A percentile compares a stretch with the other conserved stretches of the same genome.
phyloP scores from a whole-genome alignment of 164 flowering plant species.

The Cinnamomum micranthum region DNA sequence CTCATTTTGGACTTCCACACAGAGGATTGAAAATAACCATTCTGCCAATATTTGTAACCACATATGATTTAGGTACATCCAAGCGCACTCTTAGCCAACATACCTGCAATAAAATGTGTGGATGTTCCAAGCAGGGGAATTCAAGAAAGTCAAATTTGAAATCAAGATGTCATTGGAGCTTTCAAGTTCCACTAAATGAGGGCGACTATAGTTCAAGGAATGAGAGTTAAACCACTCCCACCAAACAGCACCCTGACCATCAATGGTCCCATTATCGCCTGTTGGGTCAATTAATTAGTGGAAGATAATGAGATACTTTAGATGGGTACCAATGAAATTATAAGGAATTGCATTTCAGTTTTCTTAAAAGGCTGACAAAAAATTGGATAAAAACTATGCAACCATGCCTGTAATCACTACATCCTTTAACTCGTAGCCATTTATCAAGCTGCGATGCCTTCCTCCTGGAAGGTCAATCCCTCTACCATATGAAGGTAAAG shows the following conservation, averaged over 20 bases:
- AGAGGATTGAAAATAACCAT: too few species aligned
- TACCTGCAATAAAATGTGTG: conserved; percentile 98
- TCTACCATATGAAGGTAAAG: conserved; percentile 86
- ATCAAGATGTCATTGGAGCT: conserved; percentile 47
- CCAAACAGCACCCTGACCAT: conserved; percentile 95
- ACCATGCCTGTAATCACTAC: conserved; percentile 77
- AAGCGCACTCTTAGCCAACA: background rate
- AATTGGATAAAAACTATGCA: background rate
- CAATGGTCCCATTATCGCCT: conserved; percentile 94
- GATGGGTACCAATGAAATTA: background rate
- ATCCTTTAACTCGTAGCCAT: conserved; percentile 59
- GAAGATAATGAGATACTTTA: background rate
- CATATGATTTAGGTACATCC: background rate
- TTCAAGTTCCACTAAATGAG: conserved; percentile 79
- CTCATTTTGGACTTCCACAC: too few species aligned
- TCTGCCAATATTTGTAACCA: too few species aligned
- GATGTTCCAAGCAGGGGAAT: conserved; percentile 77
- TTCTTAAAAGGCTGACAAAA: background rate
- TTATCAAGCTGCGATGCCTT: conserved; percentile 68
- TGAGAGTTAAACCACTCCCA: conserved; percentile 66
- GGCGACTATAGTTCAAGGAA: conserved; percentile 76
- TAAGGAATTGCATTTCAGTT: background rate
- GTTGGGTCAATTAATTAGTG: conserved; percentile 5
- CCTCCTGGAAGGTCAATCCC: conserved; percentile 77
- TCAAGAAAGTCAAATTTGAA: conserved; percentile 76